Base-by-base conservation (phyloP, 345 rosid genomes). In the Pugionium dolabratum region DNA sequence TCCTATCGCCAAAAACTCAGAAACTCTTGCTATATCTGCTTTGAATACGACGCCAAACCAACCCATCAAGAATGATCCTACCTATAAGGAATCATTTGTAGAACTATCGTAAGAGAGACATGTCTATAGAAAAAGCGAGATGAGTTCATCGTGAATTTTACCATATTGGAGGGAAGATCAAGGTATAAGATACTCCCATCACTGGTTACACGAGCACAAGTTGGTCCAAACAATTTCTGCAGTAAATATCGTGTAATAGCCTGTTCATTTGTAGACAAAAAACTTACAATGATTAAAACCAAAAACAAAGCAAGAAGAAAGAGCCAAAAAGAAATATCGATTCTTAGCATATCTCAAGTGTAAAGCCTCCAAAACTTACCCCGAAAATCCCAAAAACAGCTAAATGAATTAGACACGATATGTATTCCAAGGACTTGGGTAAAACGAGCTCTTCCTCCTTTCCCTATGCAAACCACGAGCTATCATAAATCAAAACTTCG, bases 41-140 rank as follows among this genome's bases (percentile, higher is more conserved):
- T 86, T 90, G 80, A 85, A 94, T 27, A 90, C 88, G 54, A 90
- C 81, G 44, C 99, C 99, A 64, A 66, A 80, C 99, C 97, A 90
- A 9, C 96, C 99, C 99, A 94, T 94, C 82, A 94, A 74, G 84
- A 94, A 94, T 41, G 97, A 94, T 42, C 99, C 99, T 27, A 94
- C 84, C 97, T 87, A 31, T 6, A 57, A 69, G n/a, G 50, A 52
- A 62, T 9, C 62, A 57, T 43, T 5, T 46, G 10, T 6, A 40
- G 8, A 34, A 45, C 46, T 6, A 58, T 18, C 2, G 26, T 27
- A n/a, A 45, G 37, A 67, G 48, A 55, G 4, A 62, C 9, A 48
- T 28, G 7, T 42, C 46, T 42, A 9, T 7, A 35, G 35, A 6
- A 37, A 9, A 18, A 18, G 36, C 3, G 5, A 10, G 27, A 35